Conservation (phyloP, 768 basidiomycete genomes). For the Coprinopsis strossmayeri region DNA sequence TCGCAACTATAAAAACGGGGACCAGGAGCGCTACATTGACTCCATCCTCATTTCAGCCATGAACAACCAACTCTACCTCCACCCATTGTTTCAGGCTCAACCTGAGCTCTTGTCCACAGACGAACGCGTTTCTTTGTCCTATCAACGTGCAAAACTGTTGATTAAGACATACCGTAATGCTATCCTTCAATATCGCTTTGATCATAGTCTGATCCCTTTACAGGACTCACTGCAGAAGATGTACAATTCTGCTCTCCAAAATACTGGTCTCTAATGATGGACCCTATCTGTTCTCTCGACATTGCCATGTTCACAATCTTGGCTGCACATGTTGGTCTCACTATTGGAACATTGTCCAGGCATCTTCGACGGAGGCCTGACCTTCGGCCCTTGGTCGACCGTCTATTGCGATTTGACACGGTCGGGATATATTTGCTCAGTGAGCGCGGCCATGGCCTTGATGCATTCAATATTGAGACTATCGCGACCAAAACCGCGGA, state of each 20-base stretch:
- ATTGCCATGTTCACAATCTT: constrained; percentile 49
- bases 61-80: constrained; percentile 31
- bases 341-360: constrained; percentile 48
- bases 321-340: constrained; percentile 43
- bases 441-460: constrained; percentile 55
- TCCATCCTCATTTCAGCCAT: constrained; percentile 16
- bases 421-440: constrained; percentile 48
- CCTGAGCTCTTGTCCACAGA: constrained; percentile 38
- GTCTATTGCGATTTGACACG: constrained; percentile 45
- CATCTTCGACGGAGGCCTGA: constrained; percentile 44
- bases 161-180: constrained; percentile 42
- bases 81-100: constrained; percentile 40
- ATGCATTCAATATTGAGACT: constrained; percentile 56
- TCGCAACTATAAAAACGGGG: neutral
- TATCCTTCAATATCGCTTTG: neutral
- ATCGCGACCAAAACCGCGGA: constrained; percentile 44
- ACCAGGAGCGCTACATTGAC: neutral
- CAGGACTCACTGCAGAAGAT: constrained; percentile 39
- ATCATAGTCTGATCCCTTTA: constrained; percentile 5
- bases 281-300: constrained; percentile 45
- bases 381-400: constrained; percentile 39
- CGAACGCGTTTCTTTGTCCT: constrained; percentile 43
- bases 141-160: constrained; percentile 42
- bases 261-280: constrained; percentile 49
- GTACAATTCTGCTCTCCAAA: constrained; percentile 40